Base-by-base conservation (phyloP, 2,329 filamentous ascomycete species). In the Curvularia verruculosa region DNA sequence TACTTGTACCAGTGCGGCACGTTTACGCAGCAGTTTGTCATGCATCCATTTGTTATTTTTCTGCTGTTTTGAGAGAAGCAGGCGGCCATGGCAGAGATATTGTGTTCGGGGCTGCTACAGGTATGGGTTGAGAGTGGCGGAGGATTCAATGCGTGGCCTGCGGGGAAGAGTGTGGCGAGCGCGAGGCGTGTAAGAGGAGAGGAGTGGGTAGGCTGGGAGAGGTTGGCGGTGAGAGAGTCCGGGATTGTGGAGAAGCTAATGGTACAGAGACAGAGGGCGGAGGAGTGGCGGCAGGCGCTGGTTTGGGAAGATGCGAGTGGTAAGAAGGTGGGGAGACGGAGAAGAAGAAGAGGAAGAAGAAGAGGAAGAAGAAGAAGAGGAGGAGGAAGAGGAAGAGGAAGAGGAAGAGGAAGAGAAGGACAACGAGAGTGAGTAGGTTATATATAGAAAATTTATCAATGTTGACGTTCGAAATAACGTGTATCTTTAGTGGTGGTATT, bases 21-120 rank as follows among this genome's bases (percentile, higher is more conserved):
- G 0, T 60, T 73, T 1, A 5, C 21, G 3, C 61, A 67, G n/a
- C 56, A 52, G 3, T 74, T 70, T 19, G 36, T 3, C 1, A 68
- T 73, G 72, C 69, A 72, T 8, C 63, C 58, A 6, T 70, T 59
- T 45, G 63, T 73, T 39, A 59, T 73, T 8, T 73, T 67, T 28
- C 61, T 73, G 8, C 65, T 74, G 7, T 71, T 70, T 40, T 43
- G 56, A 4, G 62, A 60, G 0, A n/a, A 45, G 3, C 70, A 73
- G 44, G 69, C 64, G 1, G 61, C 58, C 0, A 63, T 74, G 1
- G 70, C 68, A 9, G 72, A 74, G 49, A 72, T 74, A 3, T 68
- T 74, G 5, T 66, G 62, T 50, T 72, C 69, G 3, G 69, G 60
- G 1, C 24, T 74, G 19, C 52, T 73, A 28, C 64, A 69, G 37